Percentiles rank a stretch among this genome's conserved stretches.
Evolutionary conservation across 306 rosid genomes (phyloP).

Genomic region (Trifolium dubium): DNA sequence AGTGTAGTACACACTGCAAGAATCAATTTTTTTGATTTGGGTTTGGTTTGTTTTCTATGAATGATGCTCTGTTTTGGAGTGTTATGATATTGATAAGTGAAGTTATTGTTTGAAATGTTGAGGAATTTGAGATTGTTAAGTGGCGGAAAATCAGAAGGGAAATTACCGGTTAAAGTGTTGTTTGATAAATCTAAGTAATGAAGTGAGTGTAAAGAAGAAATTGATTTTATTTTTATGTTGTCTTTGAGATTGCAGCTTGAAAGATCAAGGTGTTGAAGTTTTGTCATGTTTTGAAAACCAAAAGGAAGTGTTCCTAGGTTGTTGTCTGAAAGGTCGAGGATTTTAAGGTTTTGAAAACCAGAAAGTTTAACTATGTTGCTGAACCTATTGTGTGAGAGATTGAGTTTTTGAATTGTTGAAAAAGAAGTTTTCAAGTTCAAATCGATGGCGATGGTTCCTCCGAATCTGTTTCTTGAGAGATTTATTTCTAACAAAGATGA

Average conservation of each 20-base stretch:
- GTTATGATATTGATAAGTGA: slow-evolving; percentile 34
- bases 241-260: slow-evolving; percentile 58
- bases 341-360: slow-evolving; percentile 49
- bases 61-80: neutral
- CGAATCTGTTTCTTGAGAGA: slow-evolving; percentile 68
- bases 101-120: slow-evolving; percentile 65
- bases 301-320: slow-evolving; percentile 50
- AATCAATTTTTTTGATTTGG: slow-evolving; percentile 45
- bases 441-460: slow-evolving; percentile 52
- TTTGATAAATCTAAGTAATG: slow-evolving; percentile 68
- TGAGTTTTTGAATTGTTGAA: slow-evolving; percentile 59
- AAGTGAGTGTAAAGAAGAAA: slow-evolving; percentile 61
- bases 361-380: slow-evolving; percentile 59
- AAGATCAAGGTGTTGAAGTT: slow-evolving; percentile 58
- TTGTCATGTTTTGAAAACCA: slow-evolving; percentile 57
- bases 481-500: slow-evolving; percentile 51
- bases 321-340: slow-evolving; percentile 74
- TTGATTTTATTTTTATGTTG: slow-evolving; percentile 54
- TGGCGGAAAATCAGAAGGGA: slow-evolving; percentile 79
- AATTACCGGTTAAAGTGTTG: slow-evolving; percentile 62
- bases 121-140: slow-evolving; percentile 49
- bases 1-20: slow-evolving; percentile 44
- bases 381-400: slow-evolving; percentile 75
- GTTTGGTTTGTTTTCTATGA: slow-evolving; percentile 15
- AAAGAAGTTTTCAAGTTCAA: neutral